Conservation (phyloP, 1,139 yeast genomes). For the Magnusiomyces sp. region DNA sequence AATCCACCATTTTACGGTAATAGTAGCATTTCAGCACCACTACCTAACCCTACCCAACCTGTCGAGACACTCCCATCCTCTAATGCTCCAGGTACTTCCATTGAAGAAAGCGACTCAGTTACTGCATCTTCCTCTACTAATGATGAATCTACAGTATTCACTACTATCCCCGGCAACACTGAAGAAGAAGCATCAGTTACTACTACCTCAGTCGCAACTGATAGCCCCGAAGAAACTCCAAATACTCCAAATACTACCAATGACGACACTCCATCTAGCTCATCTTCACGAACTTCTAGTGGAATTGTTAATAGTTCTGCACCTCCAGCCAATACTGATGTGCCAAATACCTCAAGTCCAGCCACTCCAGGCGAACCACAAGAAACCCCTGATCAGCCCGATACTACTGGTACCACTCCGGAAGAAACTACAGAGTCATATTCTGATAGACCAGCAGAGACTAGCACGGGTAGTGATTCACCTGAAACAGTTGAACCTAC, state of each 20-base stretch:
- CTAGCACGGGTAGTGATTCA: neutral
- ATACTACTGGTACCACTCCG: neutral
- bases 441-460: neutral
- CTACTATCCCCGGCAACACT: constrained; percentile 2
- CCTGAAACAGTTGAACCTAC: neutral
- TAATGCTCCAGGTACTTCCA: neutral
- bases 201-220: neutral
- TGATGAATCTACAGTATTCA: neutral
- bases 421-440: neutral
- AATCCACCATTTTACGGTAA: neutral
- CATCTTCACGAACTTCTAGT: neutral
- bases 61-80: constrained; percentile 1
- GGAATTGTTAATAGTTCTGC: neutral
- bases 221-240: neutral
- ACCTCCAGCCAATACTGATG: neutral
- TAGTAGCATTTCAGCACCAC: neutral
- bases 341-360: neutral
- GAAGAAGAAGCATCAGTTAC: too few relatives aligned
- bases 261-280: neutral
- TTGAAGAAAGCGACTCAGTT: neutral
- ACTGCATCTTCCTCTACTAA: neutral
- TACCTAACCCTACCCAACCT: neutral
- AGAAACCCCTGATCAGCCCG: too few relatives aligned
- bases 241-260: neutral
- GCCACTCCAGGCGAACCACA: too few relatives aligned